These are phyloP conservation scores for Pseudonitzschia multistriata DNA, from an alignment of 108 stramenopile genomes.

Conservation along the genomic window DNA sequence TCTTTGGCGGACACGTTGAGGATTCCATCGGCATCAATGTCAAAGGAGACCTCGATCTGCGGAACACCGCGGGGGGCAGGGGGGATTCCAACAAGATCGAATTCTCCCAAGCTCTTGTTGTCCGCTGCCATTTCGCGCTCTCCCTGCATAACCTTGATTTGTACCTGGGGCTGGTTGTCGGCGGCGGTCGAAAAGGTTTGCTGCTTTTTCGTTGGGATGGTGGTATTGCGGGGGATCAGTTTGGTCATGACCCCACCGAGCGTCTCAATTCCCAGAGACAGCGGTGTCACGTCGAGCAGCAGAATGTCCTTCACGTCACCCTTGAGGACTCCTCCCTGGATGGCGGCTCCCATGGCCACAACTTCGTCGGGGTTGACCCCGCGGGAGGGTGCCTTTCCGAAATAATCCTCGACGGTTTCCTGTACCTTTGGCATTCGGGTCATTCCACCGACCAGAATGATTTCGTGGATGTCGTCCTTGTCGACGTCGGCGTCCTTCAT, in stretches of 20 bases:
- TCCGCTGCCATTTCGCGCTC: slow-evolving; percentile 99
- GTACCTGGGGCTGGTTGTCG: slow-evolving; percentile 96
- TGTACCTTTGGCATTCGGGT: slow-evolving; percentile 99
- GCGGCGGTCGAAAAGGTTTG: slow-evolving; percentile 99
- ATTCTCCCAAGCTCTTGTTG: slow-evolving; percentile 98
- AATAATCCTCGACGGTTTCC: slow-evolving; percentile 95
- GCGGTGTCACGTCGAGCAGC: slow-evolving; percentile 97
- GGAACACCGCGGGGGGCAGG: slow-evolving; percentile 99
- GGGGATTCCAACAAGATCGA: slow-evolving; percentile 98
- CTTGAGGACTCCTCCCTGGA: slow-evolving; percentile 98
- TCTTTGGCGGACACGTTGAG: slow-evolving; percentile 97
- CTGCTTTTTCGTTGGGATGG: slow-evolving; percentile 99
- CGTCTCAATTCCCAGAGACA: slow-evolving; percentile 99
- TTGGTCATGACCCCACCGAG: slow-evolving; percentile 99
- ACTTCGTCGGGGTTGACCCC: slow-evolving; percentile 99
- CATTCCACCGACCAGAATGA: slow-evolving; percentile 99
- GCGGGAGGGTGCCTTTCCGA: slow-evolving; percentile 84
- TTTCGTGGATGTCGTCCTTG: slow-evolving; percentile 94
- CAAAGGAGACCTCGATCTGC: slow-evolving; percentile 99
- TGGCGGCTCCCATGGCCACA: slow-evolving; percentile 99
- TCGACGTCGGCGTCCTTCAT: slow-evolving; percentile 93
- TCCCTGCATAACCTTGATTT: slow-evolving; percentile 98
- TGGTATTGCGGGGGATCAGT: slow-evolving; percentile 98
- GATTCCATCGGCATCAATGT: slow-evolving; percentile 99
- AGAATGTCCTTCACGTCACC: slow-evolving; percentile 99